Evolutionary conservation across 2,329 filamentous ascomycete species (phyloP).

Genomic region (Lachnellula occidentalis): DNA sequence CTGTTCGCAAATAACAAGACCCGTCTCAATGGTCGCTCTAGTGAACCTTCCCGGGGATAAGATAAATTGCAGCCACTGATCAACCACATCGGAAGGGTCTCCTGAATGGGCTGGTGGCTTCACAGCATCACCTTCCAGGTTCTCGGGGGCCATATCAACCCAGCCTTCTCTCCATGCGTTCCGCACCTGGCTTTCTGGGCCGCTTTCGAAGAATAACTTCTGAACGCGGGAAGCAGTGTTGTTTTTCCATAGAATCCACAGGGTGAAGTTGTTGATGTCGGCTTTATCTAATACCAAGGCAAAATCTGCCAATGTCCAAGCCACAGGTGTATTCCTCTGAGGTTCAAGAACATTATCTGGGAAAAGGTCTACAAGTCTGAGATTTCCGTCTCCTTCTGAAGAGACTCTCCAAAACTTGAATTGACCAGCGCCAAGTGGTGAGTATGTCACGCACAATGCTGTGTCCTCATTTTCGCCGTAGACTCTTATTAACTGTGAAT

Average conservation of each 20-base stretch:
- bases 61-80: constrained; percentile 82
- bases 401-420: constrained; percentile 90
- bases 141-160: constrained; percentile 62
- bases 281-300: constrained; percentile 50
- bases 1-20: constrained; percentile 74
- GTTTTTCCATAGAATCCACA: constrained; percentile 83
- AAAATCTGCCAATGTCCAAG: constrained; percentile 79
- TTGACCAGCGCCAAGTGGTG: constrained; percentile 77
- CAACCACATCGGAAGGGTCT: constrained; percentile 64
- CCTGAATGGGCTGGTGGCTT: constrained; percentile 55
- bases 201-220: constrained; percentile 62
- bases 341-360: constrained; percentile 61
- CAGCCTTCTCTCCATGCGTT: constrained; percentile 60
- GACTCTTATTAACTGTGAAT: constrained; percentile 70
- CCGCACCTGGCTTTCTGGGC: constrained; percentile 12
- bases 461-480: constrained; percentile 52
- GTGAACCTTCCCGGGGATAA: constrained; percentile 81
- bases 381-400: constrained; percentile 52
- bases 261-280: constrained; percentile 47
- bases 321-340: constrained; percentile 63
- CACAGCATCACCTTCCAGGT: constrained; percentile 40
- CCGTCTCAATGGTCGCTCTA: constrained; percentile 72
- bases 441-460: constrained; percentile 70
- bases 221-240: constrained; percentile 73
- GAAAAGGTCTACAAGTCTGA: constrained; percentile 68